A percentile compares a stretch with the other conserved stretches of the same genome.
These are phyloP conservation scores for Dentiscutata heterogama DNA, from an alignment of 371 early-diverging fungal species.

Conservation along the genomic window DNA sequence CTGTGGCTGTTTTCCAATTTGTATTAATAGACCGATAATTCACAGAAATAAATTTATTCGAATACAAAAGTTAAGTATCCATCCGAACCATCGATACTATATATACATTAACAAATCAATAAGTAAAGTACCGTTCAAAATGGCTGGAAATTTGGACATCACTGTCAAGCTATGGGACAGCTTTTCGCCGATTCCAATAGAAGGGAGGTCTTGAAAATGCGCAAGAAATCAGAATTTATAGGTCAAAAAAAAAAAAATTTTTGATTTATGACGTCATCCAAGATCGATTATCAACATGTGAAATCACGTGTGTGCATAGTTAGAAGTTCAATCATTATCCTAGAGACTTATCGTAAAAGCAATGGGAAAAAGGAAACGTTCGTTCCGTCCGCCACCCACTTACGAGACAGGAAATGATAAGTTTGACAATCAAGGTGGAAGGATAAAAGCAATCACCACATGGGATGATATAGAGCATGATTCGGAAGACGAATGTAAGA, in stretches of 20 bases:
- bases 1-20: slow-evolving; percentile 54
- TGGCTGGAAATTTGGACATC: slow-evolving; percentile 59
- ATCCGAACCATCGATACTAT: neutral
- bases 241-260: neutral
- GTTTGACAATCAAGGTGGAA: slow-evolving; percentile 40
- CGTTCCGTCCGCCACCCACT: neutral
- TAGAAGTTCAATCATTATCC: too few relatives aligned
- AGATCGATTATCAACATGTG: too few relatives aligned
- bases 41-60: neutral
- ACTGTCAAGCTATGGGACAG: slow-evolving; percentile 40
- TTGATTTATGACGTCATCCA: neutral
- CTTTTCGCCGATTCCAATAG: slow-evolving; percentile 34
- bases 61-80: neutral
- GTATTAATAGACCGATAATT: neutral
- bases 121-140: slow-evolving; percentile 49
- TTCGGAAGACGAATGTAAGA: slow-evolving; percentile 82
- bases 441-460: slow-evolving; percentile 72
- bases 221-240: neutral
- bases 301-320: too few relatives aligned
- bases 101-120: neutral
- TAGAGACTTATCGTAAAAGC: too few relatives aligned
- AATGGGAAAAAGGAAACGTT: slow-evolving; percentile 17
- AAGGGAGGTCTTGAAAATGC: too few relatives aligned
- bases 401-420: slow-evolving; percentile 27
- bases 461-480: slow-evolving; percentile 87